Conservation (phyloP, 2,329 filamentous ascomycete genomes). For the Ophiocordyceps polyrhachis-furcata region DNA sequence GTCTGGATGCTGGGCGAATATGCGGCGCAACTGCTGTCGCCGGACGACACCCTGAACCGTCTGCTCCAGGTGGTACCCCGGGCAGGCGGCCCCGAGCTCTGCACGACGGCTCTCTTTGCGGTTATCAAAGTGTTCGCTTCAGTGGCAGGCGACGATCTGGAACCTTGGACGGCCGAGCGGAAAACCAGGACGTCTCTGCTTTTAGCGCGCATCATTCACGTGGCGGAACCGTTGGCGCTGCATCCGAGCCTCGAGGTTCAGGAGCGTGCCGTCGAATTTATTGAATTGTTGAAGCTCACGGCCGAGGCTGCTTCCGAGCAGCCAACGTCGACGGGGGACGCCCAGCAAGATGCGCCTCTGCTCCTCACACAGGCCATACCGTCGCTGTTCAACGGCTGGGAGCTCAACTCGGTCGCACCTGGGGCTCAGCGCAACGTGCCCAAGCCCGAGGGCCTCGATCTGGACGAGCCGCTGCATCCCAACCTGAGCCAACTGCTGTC, state of each 20-base stretch:
- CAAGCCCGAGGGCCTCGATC: slow-evolving; percentile 52
- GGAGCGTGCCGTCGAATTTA: slow-evolving; percentile 81
- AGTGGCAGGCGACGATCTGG: slow-evolving; percentile 45
- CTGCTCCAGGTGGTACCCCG: slow-evolving; percentile 49
- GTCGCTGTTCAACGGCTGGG: slow-evolving; percentile 66
- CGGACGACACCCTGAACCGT: slow-evolving; percentile 54
- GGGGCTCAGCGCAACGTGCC: slow-evolving; percentile 78
- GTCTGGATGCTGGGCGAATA: slow-evolving; percentile 86
- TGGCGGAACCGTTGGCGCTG: slow-evolving; percentile 57
- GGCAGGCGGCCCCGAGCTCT: slow-evolving; percentile 40
- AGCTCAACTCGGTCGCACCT: slow-evolving; percentile 76
- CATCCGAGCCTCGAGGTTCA: slow-evolving; percentile 89
- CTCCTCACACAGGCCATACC: slow-evolving; percentile 84
- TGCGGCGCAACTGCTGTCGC: slow-evolving; percentile 47
- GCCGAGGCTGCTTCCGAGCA: slow-evolving; percentile 62
- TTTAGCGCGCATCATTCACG: slow-evolving; percentile 64
- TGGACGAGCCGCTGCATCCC: slow-evolving; percentile 66
- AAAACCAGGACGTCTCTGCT: slow-evolving; percentile 61
- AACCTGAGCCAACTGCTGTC: slow-evolving; percentile 52
- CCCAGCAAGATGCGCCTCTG: slow-evolving; percentile 52
- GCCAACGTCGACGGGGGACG: slow-evolving; percentile 31
- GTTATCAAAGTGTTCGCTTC: slow-evolving; percentile 68
- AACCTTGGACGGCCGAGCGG: slow-evolving; percentile 52
- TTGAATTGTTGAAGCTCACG: slow-evolving; percentile 74
- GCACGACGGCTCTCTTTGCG: slow-evolving; percentile 70